Evolutionary conservation across 139 green algal species (phyloP).

Genomic region (Trebouxia sp.): DNA sequence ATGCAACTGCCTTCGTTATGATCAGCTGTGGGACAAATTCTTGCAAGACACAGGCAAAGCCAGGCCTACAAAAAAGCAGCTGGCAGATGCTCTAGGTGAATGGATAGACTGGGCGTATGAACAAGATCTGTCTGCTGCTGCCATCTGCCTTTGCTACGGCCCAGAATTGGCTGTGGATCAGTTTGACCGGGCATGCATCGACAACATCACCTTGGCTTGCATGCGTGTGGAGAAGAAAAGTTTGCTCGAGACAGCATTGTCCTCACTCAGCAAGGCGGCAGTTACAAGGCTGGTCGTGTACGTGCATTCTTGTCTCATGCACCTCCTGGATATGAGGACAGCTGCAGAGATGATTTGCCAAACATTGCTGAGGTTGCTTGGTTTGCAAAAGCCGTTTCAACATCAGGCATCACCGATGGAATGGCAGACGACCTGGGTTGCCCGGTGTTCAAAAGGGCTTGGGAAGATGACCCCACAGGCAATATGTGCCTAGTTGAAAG

Average conservation of each 20-base stretch:
- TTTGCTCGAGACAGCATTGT: neutral
- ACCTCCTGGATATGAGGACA: too few species aligned
- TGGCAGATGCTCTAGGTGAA: too few species aligned
- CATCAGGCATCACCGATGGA: too few species aligned
- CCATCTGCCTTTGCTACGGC: neutral
- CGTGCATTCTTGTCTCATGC: neutral
- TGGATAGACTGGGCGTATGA: neutral
- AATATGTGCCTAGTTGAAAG: too few species aligned
- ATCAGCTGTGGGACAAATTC: neutral
- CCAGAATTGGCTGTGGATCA: neutral
- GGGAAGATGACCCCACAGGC: too few species aligned
- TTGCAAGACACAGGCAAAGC: neutral
- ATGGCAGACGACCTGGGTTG: too few species aligned
- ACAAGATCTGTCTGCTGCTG: slow-evolving; percentile 17
- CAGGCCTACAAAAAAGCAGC: neutral
- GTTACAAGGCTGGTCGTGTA: neutral
- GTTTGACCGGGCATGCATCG: slow-evolving; percentile 4
- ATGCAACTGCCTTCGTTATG: neutral
- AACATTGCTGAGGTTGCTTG: too few species aligned
- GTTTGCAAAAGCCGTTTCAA: too few species aligned
- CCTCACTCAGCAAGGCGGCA: neutral
- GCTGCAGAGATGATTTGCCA: too few species aligned
- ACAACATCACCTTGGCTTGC: too few species aligned
- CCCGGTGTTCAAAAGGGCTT: too few species aligned
- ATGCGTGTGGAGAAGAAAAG: slow-evolving; percentile 20